Conservation (phyloP, 805 yeast species). For the Priceomyces melissophilus region DNA sequence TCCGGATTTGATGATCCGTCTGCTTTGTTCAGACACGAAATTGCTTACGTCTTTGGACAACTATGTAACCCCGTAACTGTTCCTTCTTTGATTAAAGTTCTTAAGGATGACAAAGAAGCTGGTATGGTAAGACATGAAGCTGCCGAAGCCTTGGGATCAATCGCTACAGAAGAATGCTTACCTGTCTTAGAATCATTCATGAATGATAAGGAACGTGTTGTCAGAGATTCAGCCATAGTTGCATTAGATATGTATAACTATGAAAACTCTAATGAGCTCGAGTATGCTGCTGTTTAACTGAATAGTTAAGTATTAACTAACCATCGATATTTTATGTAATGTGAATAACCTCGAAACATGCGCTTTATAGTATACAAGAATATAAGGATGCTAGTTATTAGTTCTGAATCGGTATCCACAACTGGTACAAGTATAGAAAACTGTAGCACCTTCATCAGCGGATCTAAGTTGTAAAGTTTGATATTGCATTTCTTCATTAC, state of each 20-base stretch:
- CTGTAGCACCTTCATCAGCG: slow-evolving; percentile 99
- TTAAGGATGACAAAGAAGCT: slow-evolving; percentile 76
- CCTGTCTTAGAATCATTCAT: slow-evolving; percentile 81
- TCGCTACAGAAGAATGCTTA: slow-evolving; percentile 92
- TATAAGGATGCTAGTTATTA: slow-evolving; percentile 53
- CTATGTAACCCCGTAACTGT: slow-evolving; percentile 90
- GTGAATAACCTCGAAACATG: neutral
- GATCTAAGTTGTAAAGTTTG: slow-evolving; percentile 95
- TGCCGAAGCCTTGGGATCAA: slow-evolving; percentile 96
- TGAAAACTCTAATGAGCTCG: slow-evolving; percentile 80
- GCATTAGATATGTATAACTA: slow-evolving; percentile 98
- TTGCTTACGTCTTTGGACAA: slow-evolving; percentile 98
- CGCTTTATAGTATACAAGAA: no score
- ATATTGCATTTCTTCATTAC: slow-evolving; percentile 96
- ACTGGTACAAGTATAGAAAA: slow-evolving; percentile 90
- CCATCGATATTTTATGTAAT: neutral
- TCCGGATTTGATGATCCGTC: slow-evolving; percentile 86
- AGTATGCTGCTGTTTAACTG: slow-evolving; percentile 51
- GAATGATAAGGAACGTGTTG: slow-evolving; percentile 81
- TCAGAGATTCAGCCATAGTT: slow-evolving; percentile 93
- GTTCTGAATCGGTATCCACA: slow-evolving; percentile 95
- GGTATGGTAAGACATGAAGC: slow-evolving; percentile 99
- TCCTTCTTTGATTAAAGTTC: slow-evolving; percentile 78
- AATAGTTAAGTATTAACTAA: slow-evolving; percentile 7
- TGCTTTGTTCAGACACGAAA: slow-evolving; percentile 95